Percentiles rank a stretch among this genome's conserved stretches.
phyloP scores from a whole-genome alignment of 257 asterid genomes.

The Cinchona pubescens region DNA sequence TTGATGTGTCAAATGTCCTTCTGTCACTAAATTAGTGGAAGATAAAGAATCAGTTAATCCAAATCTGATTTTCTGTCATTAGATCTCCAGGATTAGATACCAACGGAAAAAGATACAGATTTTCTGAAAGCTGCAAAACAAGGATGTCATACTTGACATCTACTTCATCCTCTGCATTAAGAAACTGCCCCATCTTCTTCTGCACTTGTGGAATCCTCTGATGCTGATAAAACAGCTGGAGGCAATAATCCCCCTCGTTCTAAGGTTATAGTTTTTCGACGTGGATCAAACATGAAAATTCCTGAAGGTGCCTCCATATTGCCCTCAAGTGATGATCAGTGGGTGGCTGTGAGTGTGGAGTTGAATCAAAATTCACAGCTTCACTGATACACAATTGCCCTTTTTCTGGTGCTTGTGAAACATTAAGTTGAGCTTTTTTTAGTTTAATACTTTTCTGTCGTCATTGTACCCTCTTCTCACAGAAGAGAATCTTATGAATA shows the following conservation, averaged over 20 bases:
- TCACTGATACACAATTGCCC: neutral
- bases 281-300: conserved; percentile 22
- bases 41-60: neutral
- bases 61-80: neutral
- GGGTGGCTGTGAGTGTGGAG: conserved; percentile 40
- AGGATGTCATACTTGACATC: no score
- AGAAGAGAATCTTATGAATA: no score
- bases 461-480: neutral
- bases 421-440: no score
- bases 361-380: neutral
- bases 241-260: neutral
- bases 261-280: conserved; percentile 43
- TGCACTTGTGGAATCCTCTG: conserved; percentile 18
- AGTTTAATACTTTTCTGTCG: neutral
- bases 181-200: conserved; percentile 7
- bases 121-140: no score
- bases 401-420: neutral
- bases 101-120: conserved; percentile 38
- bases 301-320: conserved; percentile 37
- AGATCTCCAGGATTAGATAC: conserved; percentile 22
- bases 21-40: no score
- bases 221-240: conserved; percentile 18
- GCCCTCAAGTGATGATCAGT: conserved; percentile 42
- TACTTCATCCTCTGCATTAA: no score
- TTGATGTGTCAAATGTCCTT: neutral